Conservation (phyloP, 108 stramenopile species). For the Cyclotella atomus region DNA sequence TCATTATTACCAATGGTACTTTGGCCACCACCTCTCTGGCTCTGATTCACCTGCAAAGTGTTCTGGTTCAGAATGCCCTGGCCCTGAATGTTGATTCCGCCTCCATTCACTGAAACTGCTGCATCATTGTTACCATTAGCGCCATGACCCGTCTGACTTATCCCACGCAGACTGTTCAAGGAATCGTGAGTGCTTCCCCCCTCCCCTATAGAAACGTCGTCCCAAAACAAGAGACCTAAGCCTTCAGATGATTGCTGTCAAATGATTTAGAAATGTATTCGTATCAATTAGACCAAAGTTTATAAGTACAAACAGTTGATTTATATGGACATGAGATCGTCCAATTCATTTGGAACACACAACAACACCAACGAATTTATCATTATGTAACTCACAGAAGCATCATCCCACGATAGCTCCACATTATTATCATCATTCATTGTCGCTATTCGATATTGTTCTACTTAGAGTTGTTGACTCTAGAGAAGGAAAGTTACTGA, state of each 20-base stretch:
- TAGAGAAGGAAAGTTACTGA: not conserved
- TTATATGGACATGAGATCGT: too few species aligned
- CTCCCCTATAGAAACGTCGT: slow-evolving; percentile 18
- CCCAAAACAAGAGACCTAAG: slow-evolving; percentile 41
- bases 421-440: slow-evolving; percentile 15
- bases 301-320: too few species aligned
- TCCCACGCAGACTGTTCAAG: not conserved
- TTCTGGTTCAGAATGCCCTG: too few species aligned
- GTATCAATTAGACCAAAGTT: too few species aligned
- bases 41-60: not conserved
- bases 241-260: slow-evolving; percentile 29
- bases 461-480: not conserved
- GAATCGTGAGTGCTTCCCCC: not conserved
- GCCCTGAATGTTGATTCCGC: too few species aligned
- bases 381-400: slow-evolving; percentile 28
- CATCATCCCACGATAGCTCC: slow-evolving; percentile 45
- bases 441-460: too few species aligned
- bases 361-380: too few species aligned
- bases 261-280: too few species aligned
- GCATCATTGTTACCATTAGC: not conserved
- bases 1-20: not conserved
- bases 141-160: not conserved
- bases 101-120: too few species aligned
- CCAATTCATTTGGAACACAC: too few species aligned
- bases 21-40: not conserved